Evolutionary conservation across 139 green algal species (phyloP).

Genomic region (Micractinium conductrix): DNA sequence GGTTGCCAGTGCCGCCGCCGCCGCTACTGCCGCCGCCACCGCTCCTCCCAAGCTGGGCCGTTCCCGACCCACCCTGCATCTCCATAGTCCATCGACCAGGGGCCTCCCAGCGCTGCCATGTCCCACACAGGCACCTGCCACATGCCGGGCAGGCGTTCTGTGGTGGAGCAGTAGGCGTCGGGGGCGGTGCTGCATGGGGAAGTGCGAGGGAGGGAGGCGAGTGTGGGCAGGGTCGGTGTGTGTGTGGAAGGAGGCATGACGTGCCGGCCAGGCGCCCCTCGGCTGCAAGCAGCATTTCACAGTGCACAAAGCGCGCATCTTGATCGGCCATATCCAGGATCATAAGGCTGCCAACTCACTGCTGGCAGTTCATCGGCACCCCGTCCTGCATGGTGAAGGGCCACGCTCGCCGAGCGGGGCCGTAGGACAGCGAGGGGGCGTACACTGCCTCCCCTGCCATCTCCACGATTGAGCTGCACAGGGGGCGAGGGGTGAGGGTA

Average conservation of each 20-base stretch:
- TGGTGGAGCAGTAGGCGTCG: neutral
- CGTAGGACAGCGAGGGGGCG: neutral
- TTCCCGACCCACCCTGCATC: neutral
- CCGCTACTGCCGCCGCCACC: neutral
- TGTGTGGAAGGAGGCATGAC: no score
- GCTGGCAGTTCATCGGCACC: conserved; percentile 16
- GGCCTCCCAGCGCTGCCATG: neutral
- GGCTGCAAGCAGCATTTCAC: no score
- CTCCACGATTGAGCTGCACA: conserved; percentile 18
- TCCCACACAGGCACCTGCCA: neutral
- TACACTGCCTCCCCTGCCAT: neutral
- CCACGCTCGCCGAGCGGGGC: conserved; percentile 18
- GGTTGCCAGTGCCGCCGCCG: no score
- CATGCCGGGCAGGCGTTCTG: neutral
- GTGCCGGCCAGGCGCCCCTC: no score
- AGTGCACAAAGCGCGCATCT: neutral
- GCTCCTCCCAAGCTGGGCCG: no score
- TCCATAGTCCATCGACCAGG: neutral
- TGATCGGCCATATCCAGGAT: no score
- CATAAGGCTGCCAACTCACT: no score
- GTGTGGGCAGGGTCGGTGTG: no score
- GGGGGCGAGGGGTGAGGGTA: no score
- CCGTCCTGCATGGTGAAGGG: conserved; percentile 43
- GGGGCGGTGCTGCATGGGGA: no score
- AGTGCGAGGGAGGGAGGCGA: no score